Conservation (phyloP, 805 yeast genomes). For the Metschnikowia henanensis region DNA sequence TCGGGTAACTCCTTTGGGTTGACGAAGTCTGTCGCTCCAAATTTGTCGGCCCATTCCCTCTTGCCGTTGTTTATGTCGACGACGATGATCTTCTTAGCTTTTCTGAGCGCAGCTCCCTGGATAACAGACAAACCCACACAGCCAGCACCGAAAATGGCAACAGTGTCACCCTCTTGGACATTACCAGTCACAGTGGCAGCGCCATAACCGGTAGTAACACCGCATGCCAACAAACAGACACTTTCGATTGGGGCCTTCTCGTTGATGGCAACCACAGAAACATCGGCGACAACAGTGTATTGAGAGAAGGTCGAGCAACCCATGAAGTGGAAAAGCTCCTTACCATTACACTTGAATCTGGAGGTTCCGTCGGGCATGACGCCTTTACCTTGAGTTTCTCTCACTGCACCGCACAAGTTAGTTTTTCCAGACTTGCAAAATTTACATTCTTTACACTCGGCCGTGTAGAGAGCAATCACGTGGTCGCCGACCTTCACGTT, state of each 20-base stretch:
- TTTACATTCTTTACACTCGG: conserved; percentile 94
- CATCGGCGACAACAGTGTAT: conserved; percentile 97
- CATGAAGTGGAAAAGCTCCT: conserved; percentile 89
- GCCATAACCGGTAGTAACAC: conserved; percentile 98
- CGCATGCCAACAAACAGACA: conserved; percentile 95
- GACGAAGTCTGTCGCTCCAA: conserved; percentile 95
- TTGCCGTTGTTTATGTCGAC: conserved; percentile 86
- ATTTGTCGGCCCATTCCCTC: conserved; percentile 80
- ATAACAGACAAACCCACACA: conserved; percentile 95
- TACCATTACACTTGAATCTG: conserved; percentile 85
- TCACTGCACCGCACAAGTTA: conserved; percentile 91
- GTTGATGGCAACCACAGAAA: conserved; percentile 91
- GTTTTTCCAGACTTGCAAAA: conserved; percentile 95
- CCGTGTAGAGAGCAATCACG: conserved; percentile 92
- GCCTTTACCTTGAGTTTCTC: conserved; percentile 98
- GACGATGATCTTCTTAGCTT: conserved; percentile 79
- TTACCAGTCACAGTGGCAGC: conserved; percentile 94
- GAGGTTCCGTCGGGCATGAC: conserved; percentile 98
- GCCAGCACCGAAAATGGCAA: conserved; percentile 98
- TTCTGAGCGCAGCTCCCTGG: conserved; percentile 87
- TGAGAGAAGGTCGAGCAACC: conserved; percentile 97
- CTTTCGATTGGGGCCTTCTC: conserved; percentile 80
- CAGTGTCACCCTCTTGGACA: conserved; percentile 87
- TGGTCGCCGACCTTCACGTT: conserved; percentile 90
- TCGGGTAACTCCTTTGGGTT: conserved; percentile 78